Evolutionary conservation across 805 yeast genomes (phyloP), one percentile per base, ranked within the genome.

Genomic region (Candida sphagnicola): DNA sequence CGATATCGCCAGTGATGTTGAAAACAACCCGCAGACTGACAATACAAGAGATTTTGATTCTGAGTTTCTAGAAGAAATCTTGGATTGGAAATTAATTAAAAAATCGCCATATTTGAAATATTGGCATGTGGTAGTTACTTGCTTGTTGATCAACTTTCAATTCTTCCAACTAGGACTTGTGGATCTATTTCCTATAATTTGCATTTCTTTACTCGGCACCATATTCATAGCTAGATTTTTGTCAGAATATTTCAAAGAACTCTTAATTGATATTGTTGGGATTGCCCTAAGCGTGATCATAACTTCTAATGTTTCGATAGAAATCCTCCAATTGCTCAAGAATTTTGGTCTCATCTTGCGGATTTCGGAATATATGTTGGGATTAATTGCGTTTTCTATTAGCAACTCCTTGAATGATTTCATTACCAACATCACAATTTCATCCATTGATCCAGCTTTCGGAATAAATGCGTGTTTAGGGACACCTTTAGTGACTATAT

Each of bases 381-480:
- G 81, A 2, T 52, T 75, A 19, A 55, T 77, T 1, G 57, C 75
- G 2, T 63, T 76, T 40, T 67, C 80, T 3, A 46, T 75, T 18
- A 73, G 76, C 24, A 76, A 75, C 43, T 74, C 78, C 4, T 56
- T 74, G 24, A 78, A 77, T 18, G 81, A 76, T 45, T 52, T 75
- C 26, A 62, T 75, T 21, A 69, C 78, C n/a, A 74, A 76, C 44
- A 49, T 65, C 2, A 70, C 79, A 6, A 53, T 76, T 11, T 67
- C 77, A 5, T 48, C 67, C 6, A 44, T 59, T 12, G 50, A 57
- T 33, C 64, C 70, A 2, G 45, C 57, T 5, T 49, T 62, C 12
- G 80, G 80, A 0, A 52, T 76, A 6, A 72, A 71, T 45, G 69
- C 81, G 1, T 75, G 80, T 45, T 61, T 75, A 40, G 81, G 82